A percentile compares a stretch with the other conserved stretches of the same genome.
Evolutionary conservation across 2,329 filamentous ascomycete species (phyloP).

Genomic region (Exophiala xenobiotica): DNA sequence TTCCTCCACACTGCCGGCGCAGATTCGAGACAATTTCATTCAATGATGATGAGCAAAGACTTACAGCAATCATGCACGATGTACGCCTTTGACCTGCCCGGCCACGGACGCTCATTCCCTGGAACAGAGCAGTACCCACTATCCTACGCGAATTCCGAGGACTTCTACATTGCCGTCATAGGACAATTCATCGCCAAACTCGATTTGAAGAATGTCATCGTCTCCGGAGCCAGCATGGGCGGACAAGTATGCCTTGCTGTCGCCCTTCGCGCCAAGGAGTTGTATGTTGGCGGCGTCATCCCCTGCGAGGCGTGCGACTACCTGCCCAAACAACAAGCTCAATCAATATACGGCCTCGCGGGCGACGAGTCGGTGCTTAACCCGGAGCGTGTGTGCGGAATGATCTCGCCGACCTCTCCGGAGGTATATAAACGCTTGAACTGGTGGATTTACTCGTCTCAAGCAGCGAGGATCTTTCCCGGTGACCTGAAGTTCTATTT

Average conservation of each 20-base stretch:
- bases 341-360: conserved; percentile 15
- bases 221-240: conserved; percentile 21
- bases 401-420: conserved; percentile 49
- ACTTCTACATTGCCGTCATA: conserved; percentile 22
- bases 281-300: conserved; percentile 20
- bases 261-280: conserved; percentile 14
- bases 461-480: conserved; percentile 53
- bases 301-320: conserved; percentile 26
- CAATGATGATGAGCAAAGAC: conserved; percentile 19
- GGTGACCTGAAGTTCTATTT: conserved; percentile 54
- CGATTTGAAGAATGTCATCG: conserved; percentile 10
- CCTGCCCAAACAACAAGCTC: conserved; percentile 13
- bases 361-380: conserved; percentile 22
- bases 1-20: conserved; percentile 26
- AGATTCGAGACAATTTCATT: conserved; percentile 24
- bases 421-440: conserved; percentile 48
- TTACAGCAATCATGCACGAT: conserved; percentile 20
- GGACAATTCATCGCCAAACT: conserved; percentile 15
- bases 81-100: conserved; percentile 27
- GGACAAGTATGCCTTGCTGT: conserved; percentile 23
- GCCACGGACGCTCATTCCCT: conserved; percentile 25
- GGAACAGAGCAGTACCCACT: conserved; percentile 16
- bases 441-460: conserved; percentile 51
- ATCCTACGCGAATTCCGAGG: conserved; percentile 21
- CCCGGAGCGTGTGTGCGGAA: conserved; percentile 31